Evolutionary conservation across 176 grass and related monocot species (phyloP).

Genomic region (Bothriochloa decipiens): DNA sequence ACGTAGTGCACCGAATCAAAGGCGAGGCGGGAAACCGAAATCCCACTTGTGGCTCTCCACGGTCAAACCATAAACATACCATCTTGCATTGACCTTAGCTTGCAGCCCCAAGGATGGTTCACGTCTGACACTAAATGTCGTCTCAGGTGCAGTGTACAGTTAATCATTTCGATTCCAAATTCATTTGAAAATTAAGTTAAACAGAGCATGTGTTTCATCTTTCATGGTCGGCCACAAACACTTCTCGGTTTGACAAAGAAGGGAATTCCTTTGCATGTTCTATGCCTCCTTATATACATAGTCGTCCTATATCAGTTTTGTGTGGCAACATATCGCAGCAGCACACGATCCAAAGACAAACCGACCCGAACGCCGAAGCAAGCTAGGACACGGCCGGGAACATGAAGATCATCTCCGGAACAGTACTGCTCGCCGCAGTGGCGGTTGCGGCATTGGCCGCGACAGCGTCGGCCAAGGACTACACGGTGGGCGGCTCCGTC

Average conservation of each 20-base stretch:
- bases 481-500: constrained; percentile 48
- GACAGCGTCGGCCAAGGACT: constrained; percentile 39
- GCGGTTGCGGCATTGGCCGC: constrained; percentile 33
- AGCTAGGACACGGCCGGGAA: background rate
- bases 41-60: background rate
- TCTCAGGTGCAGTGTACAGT: background rate
- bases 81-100: background rate
- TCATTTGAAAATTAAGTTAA: background rate
- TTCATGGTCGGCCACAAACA: constrained; percentile 38
- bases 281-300: background rate
- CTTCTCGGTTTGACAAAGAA: too few species aligned
- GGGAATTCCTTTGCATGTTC: background rate
- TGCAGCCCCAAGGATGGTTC: background rate
- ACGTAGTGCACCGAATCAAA: background rate
- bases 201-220: background rate
- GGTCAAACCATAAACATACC: constrained; percentile 9
- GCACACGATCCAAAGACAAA: background rate
- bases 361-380: background rate
- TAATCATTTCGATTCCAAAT: constrained; percentile 9
- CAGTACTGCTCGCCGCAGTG: constrained; percentile 33
- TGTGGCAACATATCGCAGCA: background rate
- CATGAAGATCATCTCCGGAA: constrained; percentile 37
- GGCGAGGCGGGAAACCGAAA: too few species aligned
- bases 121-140: background rate
- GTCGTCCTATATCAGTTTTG: background rate